These are phyloP conservation scores for Didymella pomorum DNA, from an alignment of 2,329 filamentous ascomycete species.

Conservation along the genomic window DNA sequence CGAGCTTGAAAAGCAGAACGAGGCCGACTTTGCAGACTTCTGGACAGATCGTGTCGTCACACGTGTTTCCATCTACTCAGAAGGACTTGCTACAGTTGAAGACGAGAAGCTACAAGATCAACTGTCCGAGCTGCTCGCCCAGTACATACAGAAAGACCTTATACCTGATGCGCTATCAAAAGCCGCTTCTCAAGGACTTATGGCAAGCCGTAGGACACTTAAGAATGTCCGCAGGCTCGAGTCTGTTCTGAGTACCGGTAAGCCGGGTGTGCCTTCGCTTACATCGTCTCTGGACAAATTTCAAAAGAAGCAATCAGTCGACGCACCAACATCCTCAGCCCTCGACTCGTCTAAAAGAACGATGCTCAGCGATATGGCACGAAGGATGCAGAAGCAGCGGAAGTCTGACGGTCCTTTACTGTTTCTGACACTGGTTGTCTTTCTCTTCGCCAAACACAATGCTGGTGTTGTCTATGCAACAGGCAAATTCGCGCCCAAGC, in stretches of 20 bases:
- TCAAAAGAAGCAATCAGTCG: constrained; percentile 43
- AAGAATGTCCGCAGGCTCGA: constrained; percentile 45
- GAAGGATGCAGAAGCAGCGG: constrained; percentile 47
- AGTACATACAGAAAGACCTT: constrained; percentile 45
- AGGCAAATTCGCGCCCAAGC: constrained; percentile 52
- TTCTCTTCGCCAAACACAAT: constrained; percentile 42
- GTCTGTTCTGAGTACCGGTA: constrained; percentile 27
- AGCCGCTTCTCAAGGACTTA: constrained; percentile 40
- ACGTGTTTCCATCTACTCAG: constrained; percentile 38
- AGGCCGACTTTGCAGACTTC: constrained; percentile 40
- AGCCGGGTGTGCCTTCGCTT: constrained; percentile 21
- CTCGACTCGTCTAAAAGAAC: constrained; percentile 34
- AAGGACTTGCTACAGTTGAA: constrained; percentile 32
- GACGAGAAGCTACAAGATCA: constrained; percentile 47
- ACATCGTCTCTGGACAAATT: constrained; percentile 43
- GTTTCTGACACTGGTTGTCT: constrained; percentile 48
- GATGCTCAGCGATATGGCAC: constrained; percentile 44
- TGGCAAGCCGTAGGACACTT: constrained; percentile 42
- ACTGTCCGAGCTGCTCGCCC: constrained; percentile 42
- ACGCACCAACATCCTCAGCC: constrained; percentile 6
- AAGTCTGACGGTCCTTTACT: constrained; percentile 46
- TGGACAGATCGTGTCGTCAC: constrained; percentile 45
- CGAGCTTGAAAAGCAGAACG: constrained; percentile 38
- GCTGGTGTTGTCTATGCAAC: constrained; percentile 51
- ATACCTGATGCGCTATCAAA: constrained; percentile 44